Conservation (phyloP, 225 moss, liverwort and hornwort species). For the Pseudoscleropodium purum region DNA sequence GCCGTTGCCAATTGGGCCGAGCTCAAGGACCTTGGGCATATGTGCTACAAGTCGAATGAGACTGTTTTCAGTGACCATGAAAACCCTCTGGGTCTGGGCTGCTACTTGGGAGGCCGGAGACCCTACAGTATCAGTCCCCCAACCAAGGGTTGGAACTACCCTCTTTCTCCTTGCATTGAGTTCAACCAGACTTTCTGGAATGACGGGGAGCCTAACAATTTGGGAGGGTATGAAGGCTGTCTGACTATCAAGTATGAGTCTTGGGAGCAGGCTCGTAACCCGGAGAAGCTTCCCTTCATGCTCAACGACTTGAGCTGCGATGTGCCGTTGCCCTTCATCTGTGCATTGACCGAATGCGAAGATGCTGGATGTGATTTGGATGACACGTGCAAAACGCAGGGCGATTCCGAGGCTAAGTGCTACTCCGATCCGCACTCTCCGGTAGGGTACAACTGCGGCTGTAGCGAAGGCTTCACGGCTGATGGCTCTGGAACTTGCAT, state of each 20-base stretch:
- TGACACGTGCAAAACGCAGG: conserved; percentile 23
- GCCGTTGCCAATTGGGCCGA: conserved; percentile 23
- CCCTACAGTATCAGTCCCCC: conserved; percentile 1
- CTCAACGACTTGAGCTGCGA: conserved; percentile 41
- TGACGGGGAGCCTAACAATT: conserved; percentile 34
- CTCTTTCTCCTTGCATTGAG: conserved; percentile 22
- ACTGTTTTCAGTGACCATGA: background rate
- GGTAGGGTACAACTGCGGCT: conserved; percentile 34
- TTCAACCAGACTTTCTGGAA: conserved; percentile 51
- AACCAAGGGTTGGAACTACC: conserved; percentile 27
- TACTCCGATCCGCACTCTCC: background rate
- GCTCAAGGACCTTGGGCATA: conserved; percentile 10
- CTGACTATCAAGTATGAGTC: conserved; percentile 38
- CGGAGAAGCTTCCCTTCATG: conserved; percentile 19
- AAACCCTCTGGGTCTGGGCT: conserved; percentile 26
- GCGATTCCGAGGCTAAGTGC: conserved; percentile 10
- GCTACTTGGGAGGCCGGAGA: conserved; percentile 39
- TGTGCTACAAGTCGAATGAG: conserved; percentile 18
- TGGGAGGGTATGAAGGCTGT: conserved; percentile 42
- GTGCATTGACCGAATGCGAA: conserved; percentile 27
- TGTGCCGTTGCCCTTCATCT: conserved; percentile 29
- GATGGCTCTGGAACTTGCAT: conserved; percentile 48
- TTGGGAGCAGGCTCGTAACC: background rate
- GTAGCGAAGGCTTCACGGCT: conserved; percentile 7
- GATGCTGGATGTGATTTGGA: conserved; percentile 26